Base-by-base conservation (phyloP, 1,139 yeast species). In the Nakaseomyces delphensis region DNA sequence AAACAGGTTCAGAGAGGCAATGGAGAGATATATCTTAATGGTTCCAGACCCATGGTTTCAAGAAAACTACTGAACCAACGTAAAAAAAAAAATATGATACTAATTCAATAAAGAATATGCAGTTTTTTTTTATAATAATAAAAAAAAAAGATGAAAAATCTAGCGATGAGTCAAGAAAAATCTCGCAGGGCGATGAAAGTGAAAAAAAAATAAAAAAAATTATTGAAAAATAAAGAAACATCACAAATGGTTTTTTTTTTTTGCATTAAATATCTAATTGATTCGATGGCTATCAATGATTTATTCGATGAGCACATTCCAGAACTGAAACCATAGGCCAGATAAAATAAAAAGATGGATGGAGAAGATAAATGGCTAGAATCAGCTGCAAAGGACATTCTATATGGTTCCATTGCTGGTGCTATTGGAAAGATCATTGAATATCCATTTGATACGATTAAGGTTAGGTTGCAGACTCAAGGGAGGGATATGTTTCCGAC, bases 1-100 rank as follows among this genome's bases (percentile, higher is more conserved):
- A 54, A 85, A 82, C 43, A 69, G 99, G 49, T 93, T 93, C 60
- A 72, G 98, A 52, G 98, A 89, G 59, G 98, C 98, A 0, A 93
- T 93, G 98, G 97, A 91, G 56, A 66, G 96, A 42, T 91, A 93
- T 56, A 84, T 93, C 44, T 65, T 89, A 47, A 87, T 89, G 79
- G 96, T 91, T 3, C 98, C 98, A 0, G 96, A 89, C 51, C 76
- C 80, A 14, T 83, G 87, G 83, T 81, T 79, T 46, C 69, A 64
- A 44, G 68, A 65, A 20, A 54, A 48, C 8, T 50, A 44, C 29
- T 47, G 36, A 18, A 31, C 16, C 32, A 14, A n/a, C n/a, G n/a
- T n/a, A n/a, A n/a, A n/a, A n/a, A n/a, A n/a, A n/a, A n/a, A n/a
- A n/a, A n/a, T n/a, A n/a, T n/a, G n/a, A n/a, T n/a, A n/a, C n/a